Evolutionary conservation across 2,329 filamentous ascomycete genomes (phyloP), one percentile per base, ranked within the genome.

Genomic region (Emmonsia crescens): DNA sequence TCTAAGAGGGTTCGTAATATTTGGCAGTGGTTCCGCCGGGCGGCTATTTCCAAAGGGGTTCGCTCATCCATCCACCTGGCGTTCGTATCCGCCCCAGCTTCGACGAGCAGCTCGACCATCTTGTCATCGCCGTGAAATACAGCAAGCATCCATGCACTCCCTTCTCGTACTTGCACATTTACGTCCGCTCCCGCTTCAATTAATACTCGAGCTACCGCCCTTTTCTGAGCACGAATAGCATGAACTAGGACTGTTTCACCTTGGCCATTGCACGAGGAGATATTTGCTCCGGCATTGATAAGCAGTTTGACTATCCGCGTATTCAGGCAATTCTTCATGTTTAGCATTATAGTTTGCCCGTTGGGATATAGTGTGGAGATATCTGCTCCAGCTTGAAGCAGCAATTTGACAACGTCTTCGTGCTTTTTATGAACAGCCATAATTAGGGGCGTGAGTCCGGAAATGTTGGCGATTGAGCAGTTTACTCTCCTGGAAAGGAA

Each of bases 331-430:
- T 24, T 6, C 3, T 24, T 9, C n/a, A 48, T 48, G 19, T 48
- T n/a, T 3, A 48, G 21, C 44, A 48, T 48, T 48, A 24, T 48
- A 6, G 19, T 48, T 6, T 48, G 19, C 12, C 44, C 44, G 10
- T 24, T 24, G 19, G n/a, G n/a, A 12, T 48, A 48, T 48, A 48
- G 2, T 9, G 44, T 48, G 44, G n/a, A 21, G n/a, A 57, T 42
- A n/a, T 57, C 40, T 44, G 55, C 55, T 24, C 55, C 55, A 31
- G 55, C 55, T 16, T 57, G 36, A 27, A 57, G 55, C 19, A 57
- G 55, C n/a, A 57, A 21, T 33, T 44, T 40, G 55, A 57, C 33
- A 8, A 40, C 33, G 5, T 19, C 19, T n/a, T 5, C 31, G n/a
- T 57, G 16, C 27, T 19, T 12, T 6, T n/a, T n/a, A 2, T 21